Evolutionary conservation across 495 filamentous ascomycete genomes (phyloP).

Genomic region (Aspergillus bridgeri): DNA sequence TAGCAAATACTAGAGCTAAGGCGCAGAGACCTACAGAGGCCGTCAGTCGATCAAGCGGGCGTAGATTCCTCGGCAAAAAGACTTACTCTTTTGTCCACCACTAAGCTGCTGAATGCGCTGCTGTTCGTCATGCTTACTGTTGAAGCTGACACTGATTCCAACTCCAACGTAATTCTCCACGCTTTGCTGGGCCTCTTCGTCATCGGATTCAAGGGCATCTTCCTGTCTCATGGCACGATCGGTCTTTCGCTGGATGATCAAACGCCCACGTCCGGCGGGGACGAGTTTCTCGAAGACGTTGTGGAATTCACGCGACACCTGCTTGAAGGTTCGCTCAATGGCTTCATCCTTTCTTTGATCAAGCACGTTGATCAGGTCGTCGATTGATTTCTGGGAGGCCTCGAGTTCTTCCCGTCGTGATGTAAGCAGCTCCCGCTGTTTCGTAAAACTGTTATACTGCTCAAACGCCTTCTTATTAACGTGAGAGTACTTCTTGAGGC

Average conservation of each 20-base stretch:
- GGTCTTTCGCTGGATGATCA: constrained; percentile 89
- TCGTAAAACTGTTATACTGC: constrained; percentile 96
- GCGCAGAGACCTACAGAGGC: constrained; percentile 73
- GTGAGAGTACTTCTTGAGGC: constrained; percentile 91
- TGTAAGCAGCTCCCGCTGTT: constrained; percentile 77
- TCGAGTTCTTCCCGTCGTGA: constrained; percentile 83
- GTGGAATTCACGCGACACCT: constrained; percentile 88
- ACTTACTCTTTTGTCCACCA: constrained; percentile 93
- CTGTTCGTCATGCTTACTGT: constrained; percentile 96
- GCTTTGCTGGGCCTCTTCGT: constrained; percentile 53
- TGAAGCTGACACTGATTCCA: constrained; percentile 98
- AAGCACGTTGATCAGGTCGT: constrained; percentile 84
- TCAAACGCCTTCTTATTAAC: constrained; percentile 99
- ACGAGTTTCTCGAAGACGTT: constrained; percentile 93
- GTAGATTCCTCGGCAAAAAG: neutral
- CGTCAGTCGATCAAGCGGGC: constrained; percentile 20
- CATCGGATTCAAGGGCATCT: constrained; percentile 66
- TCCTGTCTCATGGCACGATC: constrained; percentile 61
- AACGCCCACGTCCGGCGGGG: constrained; percentile 82
- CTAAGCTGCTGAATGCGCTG: constrained; percentile 96
- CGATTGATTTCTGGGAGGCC: constrained; percentile 75
- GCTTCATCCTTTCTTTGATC: constrained; percentile 90
- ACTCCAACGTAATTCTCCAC: constrained; percentile 98
- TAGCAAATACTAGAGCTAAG: constrained; percentile 95
- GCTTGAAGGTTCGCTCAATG: constrained; percentile 97